Base-by-base conservation (phyloP, 1,284 basidiomycete species). In the Cronartium quercuum region DNA sequence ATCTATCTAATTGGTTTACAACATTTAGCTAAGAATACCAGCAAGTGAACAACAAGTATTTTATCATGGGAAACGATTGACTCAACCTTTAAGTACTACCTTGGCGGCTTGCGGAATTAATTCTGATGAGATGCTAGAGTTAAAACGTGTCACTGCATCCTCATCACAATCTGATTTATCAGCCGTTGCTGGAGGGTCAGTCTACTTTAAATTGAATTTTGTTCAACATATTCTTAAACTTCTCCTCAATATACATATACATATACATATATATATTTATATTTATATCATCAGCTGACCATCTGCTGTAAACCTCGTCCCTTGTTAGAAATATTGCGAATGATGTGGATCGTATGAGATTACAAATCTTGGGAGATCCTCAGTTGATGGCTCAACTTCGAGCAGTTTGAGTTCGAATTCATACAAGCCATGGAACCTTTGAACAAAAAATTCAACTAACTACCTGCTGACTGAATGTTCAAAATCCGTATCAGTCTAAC, bases 291-390 rank as follows among this genome's bases (percentile, higher is more conserved):
- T n/a, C 44, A 10, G 10, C n/a, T 47, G n/a, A 47, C n/a, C 44
- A n/a, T 10, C 44, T 47, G 44, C 44, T 47, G 10, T 10, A 10
- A 47, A 18, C 18, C 34, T 15, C 34, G n/a, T 34, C 66, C 21
- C 29, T 51, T 10, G 6, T 47, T 29, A 73, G 70, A 60, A 66
- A 73, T 44, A 73, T 73, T 65, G 70, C 70, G 6, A 73, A 89
- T 75, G 92, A 94, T 78, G 84, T 90, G 35, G 95, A 98, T 82
- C 89, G 90, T 85, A 91, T 94, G 88, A 87, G 94, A 10, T 83
- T 93, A 34, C 93, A 94, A 79, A 81, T 95, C 18, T 84, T 97
- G 15, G 90, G 91, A 2, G 88, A 97, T 82, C 91, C 92, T 0
- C 80, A 84, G 0, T 83, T 96, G 40, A 90, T 97, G 88, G 82